Evolutionary conservation across 1,284 basidiomycete species (phyloP).

Genomic region (Trichosporon coremiiforme): DNA sequence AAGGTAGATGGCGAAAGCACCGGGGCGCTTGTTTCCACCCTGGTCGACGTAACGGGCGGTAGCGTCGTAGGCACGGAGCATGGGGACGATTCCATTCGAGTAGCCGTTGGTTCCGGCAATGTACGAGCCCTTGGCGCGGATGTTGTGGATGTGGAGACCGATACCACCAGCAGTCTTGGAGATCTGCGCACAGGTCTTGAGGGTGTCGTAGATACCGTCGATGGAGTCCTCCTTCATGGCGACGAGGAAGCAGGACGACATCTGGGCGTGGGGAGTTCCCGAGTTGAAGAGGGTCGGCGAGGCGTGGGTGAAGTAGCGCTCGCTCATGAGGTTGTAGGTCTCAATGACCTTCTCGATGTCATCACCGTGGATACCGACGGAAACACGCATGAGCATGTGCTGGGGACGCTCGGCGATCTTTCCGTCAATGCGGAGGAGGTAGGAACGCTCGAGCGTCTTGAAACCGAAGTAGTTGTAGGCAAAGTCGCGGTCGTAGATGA

Average conservation of each 20-base stretch:
- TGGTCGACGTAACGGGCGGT: constrained; percentile 99
- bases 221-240: constrained; percentile 99
- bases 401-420: constrained; percentile 97
- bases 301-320: constrained; percentile 96
- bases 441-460: constrained; percentile 98
- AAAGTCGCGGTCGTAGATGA: constrained; percentile 98
- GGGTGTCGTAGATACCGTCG: constrained; percentile 97
- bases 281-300: constrained; percentile 99
- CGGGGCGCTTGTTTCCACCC: constrained; percentile 98
- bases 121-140: constrained; percentile 86
- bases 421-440: constrained; percentile 90
- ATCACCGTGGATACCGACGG: constrained; percentile 91
- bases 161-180: constrained; percentile 99
- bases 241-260: constrained; percentile 97
- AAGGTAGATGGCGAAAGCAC: constrained; percentile 96
- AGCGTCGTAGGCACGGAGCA: constrained; percentile 97
- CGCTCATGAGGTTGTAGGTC: constrained; percentile 94
- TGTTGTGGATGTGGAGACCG: constrained; percentile 94
- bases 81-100: constrained; percentile 98
- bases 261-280: constrained; percentile 91
- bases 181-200: constrained; percentile 99
- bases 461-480: constrained; percentile 97
- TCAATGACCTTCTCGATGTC: constrained; percentile 89
- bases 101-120: constrained; percentile 83
- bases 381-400: constrained; percentile 99